Evolutionary conservation across 257 asterid genomes (phyloP), one percentile per base, ranked within the genome.

Genomic region (Forsythia suspensa): DNA sequence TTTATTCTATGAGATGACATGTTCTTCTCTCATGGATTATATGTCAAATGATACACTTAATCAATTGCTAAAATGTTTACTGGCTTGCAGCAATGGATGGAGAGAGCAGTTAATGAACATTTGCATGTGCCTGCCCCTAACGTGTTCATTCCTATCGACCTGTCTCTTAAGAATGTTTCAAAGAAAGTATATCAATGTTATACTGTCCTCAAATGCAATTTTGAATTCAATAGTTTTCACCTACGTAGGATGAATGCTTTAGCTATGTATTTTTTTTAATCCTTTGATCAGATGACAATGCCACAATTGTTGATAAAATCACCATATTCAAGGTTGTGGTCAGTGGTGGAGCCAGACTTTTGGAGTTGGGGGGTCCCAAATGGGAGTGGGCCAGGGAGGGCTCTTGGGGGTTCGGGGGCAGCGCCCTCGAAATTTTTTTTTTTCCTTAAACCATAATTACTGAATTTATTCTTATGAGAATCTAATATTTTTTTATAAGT

Each of bases 111-210:
- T 52, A 77, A 74, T 69, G 97, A 89, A 81, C 77, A 83, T 79
- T 83, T 96, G 80, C 97, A 88, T 84, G 90, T 96, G 66, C 99
- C 98, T 76, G 84, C 61, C 15, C 91, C 88, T 57, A 96, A 96
- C 79, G 87, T 89, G 79, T 96, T 96, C 87, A 91, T 96, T 89
- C 97, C 99, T 3, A 90, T 97, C 70, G 99, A 96, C 84, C 86
- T 96, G 42, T 92, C 97, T 73, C 90, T 96, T 44, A 92, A 89
- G 90, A 74, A 83, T 82, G 91, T 84, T 74, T 74, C 85, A 4
- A 89, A 92, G 66, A 83, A 88, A 83, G 99, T 96, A 87, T 70
- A 80, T 77, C 79, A 76, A 67, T 42, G 68, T 79, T 70, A 18
- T 72, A 72, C 70, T 84, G 74, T 24, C 41, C 40, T 76, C 42